Evolutionary conservation across 2,329 filamentous ascomycete species (phyloP).

Genomic region (Teratosphaeria pseudoeucalypti): DNA sequence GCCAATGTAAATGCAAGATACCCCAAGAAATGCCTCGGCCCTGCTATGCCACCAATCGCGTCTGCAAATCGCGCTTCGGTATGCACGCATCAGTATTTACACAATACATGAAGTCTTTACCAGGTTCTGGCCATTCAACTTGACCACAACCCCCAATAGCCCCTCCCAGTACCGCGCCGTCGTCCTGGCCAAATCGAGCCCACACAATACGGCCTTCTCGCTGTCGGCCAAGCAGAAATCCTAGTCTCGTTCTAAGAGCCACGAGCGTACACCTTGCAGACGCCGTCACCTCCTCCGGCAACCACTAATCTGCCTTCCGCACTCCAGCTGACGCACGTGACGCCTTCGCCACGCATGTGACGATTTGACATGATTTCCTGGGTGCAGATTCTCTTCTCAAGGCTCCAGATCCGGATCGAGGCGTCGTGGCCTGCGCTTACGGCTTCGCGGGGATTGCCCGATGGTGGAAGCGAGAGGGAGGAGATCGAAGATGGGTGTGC

Average conservation of each 20-base stretch:
- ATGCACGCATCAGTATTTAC: neutral
- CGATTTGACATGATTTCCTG: constrained; percentile 92
- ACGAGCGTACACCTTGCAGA: constrained; percentile 68
- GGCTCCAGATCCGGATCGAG: constrained; percentile 88
- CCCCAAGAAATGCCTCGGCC: neutral
- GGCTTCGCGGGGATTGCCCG: constrained; percentile 84
- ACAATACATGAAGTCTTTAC: neutral
- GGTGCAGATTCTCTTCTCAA: constrained; percentile 89
- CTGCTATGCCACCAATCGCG: neutral
- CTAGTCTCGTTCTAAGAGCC: neutral
- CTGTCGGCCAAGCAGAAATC: neutral
- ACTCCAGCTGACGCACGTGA: constrained; percentile 91
- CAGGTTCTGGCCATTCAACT: neutral
- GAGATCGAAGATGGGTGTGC: constrained; percentile 92
- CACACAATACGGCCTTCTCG: neutral
- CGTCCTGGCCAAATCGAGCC: neutral
- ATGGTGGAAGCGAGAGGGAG: constrained; percentile 61
- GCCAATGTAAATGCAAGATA: neutral
- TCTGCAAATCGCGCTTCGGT: neutral
- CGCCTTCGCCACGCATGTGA: constrained; percentile 89
- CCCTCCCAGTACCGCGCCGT: neutral
- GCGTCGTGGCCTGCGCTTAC: constrained; percentile 95
- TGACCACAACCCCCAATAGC: neutral
- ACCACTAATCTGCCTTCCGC: constrained; percentile 91
- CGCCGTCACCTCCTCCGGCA: constrained; percentile 85